Base-by-base conservation (phyloP, 106 monocot genomes). In the Chionographis japonica region DNA sequence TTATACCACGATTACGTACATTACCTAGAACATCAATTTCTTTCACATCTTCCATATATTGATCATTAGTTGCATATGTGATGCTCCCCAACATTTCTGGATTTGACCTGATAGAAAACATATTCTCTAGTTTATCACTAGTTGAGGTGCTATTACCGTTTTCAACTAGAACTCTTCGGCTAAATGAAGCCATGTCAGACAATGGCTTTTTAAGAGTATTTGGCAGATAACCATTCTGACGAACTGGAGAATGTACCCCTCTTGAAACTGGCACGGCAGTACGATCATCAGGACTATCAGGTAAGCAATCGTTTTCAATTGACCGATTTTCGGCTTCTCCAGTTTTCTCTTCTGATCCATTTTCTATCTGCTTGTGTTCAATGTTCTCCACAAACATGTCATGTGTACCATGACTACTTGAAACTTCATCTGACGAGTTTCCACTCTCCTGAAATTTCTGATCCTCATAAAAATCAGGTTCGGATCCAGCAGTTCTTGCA, bases 41-140 rank as follows among this genome's bases (percentile, higher is more conserved):
- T 35, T 89, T 90, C 4, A 87, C 81, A 68, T 94, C 84, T 66
- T 90, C 94, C 6, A 42, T 58, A 58, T 58, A 59, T 18, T 73
- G 61, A 58, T 77, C 69, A 54, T 35, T 60, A 19, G 36, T 15
- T 18, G 36, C 37, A 58, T 73, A 8, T 6, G 18, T 27, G 41
- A 60, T 61, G 41, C 56, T 75, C 49, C 71, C 56, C 12, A 60
- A 16, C 3, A 40, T 15, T 39, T 74, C 52, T 8, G 68, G 38
- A 49, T 72, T 40, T 50, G 83, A 74, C 54, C 74, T 76, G 41
- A 84, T 68, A n/a, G 84, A 83, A 16, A 74, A 71, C 66, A 81
- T 49, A 70, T 16, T 77, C 63, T 68, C 85, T 13, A 55, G 35
- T 41, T 72, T 71, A 65, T 80, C 70, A 62, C 41, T 82, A 36